Evolutionary conservation across 225 moss, liverwort and hornwort species (phyloP), one percentile per base, ranked within the genome.

Genomic region (Sphagnum contortum): DNA sequence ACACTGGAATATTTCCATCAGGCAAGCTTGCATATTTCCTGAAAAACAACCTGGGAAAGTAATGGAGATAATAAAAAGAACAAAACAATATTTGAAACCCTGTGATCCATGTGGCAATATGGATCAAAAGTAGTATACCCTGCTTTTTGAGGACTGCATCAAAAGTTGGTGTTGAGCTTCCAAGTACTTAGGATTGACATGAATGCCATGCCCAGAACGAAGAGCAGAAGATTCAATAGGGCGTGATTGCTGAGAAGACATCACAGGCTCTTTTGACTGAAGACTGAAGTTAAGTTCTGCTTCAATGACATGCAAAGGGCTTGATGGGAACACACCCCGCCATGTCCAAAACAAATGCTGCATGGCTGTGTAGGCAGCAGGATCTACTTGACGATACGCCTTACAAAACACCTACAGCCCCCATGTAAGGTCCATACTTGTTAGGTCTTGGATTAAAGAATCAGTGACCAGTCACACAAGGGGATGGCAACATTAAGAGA

Each of bases 321-420:
- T 68, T 61, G 72, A 51, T 13, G 92, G 92, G 79, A 98, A 98
- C 3, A 92, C 88, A 48, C 82, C 96, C 68, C 87, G 78, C 96
- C 96, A 98, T 57, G 96, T 98, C 83, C 88, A 87, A 77, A 98
- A 98, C 10, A 98, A 70, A 80, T 98, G 96, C 55, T 92, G 90
- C 96, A 98, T 98, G 62, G 89, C 76, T 67, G 79, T 87, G 46
- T 85, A 79, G 65, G 79, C 87, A 50, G 64, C 72, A 46, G 90
- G 73, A 69, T 98, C 96, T 61, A 92, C 92, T 66, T 92, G 90
- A 70, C 79, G 76, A 71, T 98, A 98, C 6, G 96, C 92, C 62
- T 73, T 82, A 70, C 87, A 83, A 67, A 98, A 98, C 44, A 98
- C 90, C 96, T 98, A 83, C 75, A 67, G 13, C 44, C 6, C 59